These are phyloP conservation scores for Diaporthe destruens DNA, from an alignment of 2,329 filamentous ascomycete species.

Conservation along the genomic window DNA sequence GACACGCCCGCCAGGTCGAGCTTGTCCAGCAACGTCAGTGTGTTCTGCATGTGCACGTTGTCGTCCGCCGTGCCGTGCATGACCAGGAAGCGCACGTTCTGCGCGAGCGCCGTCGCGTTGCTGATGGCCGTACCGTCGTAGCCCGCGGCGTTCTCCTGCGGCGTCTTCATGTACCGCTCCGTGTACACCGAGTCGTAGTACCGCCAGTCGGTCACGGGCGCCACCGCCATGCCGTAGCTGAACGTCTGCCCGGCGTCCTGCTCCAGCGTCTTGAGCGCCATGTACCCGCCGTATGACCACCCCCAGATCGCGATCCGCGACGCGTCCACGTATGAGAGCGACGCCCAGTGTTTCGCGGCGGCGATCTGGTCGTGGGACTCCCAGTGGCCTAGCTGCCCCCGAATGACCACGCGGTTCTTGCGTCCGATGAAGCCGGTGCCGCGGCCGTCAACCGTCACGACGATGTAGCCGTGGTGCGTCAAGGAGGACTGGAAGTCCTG, in stretches of 20 bases:
- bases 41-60: conserved; percentile 98
- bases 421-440: conserved; percentile 94
- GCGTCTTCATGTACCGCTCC: conserved; percentile 97
- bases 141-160: conserved; percentile 81
- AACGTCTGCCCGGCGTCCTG: conserved; percentile 90
- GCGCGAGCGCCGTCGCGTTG: conserved; percentile 78
- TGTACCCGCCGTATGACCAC: conserved; percentile 97
- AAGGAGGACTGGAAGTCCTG: conserved; percentile 94
- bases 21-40: conserved; percentile 86
- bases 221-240: conserved; percentile 97
- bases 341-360: conserved; percentile 85
- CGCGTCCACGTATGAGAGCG: conserved; percentile 85
- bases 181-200: conserved; percentile 97
- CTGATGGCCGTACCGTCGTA: conserved; percentile 81
- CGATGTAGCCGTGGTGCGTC: conserved; percentile 88
- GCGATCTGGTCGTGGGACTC: conserved; percentile 94
- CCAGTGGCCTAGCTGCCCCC: conserved; percentile 85
- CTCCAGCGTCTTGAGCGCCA: conserved; percentile 94
- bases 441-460: conserved; percentile 93
- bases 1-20: conserved; percentile 84
- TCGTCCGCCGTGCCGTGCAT: conserved; percentile 98
- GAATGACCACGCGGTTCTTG: conserved; percentile 82
- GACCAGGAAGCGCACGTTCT: conserved; percentile 88
- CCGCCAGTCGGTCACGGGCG: conserved; percentile 97
- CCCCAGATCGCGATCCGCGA: conserved; percentile 94